phyloP scores from a whole-genome alignment of 2,329 filamentous ascomycete species.

The Colletotrichum costaricense region DNA sequence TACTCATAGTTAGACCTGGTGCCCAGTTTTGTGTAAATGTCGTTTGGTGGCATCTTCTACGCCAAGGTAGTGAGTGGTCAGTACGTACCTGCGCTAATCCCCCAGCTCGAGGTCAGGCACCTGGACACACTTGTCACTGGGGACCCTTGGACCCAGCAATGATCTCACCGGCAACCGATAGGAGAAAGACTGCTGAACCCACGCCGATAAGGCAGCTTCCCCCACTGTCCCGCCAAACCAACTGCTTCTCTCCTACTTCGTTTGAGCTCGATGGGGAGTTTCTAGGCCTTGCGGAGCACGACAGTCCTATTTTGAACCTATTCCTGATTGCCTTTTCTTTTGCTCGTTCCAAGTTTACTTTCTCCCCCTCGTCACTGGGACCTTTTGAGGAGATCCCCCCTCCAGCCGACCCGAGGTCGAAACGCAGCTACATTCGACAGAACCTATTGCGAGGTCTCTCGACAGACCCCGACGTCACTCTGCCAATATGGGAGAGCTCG shows the following conservation, averaged over 20 bases:
- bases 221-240: conserved; percentile 14
- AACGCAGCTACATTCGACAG: not conserved
- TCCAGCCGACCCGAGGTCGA: not conserved
- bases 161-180: conserved; percentile 35
- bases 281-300: not conserved
- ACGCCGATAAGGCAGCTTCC: conserved; percentile 16
- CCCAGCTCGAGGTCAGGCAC: not conserved
- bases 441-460: not conserved
- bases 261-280: not conserved
- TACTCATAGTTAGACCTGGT: too few relatives aligned
- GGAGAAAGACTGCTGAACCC: conserved; percentile 1
- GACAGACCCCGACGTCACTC: conserved; percentile 5
- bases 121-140: not conserved
- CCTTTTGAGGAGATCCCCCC: not conserved
- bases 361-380: not conserved
- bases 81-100: conserved; percentile 10
- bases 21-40: not conserved
- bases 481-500: conserved; percentile 71
- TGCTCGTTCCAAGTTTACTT: not conserved
- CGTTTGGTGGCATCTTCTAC: too few relatives aligned
- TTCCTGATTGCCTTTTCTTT: not conserved
- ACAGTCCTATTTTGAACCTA: not conserved
- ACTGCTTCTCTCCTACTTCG: not conserved
- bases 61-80: not conserved
- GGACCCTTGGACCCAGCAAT: conserved; percentile 9